Percentiles rank a stretch among this genome's conserved stretches.
These are phyloP conservation scores for Pyrus bretschneideri DNA, from an alignment of 306 rosid genomes.

Conservation along the genomic window DNA sequence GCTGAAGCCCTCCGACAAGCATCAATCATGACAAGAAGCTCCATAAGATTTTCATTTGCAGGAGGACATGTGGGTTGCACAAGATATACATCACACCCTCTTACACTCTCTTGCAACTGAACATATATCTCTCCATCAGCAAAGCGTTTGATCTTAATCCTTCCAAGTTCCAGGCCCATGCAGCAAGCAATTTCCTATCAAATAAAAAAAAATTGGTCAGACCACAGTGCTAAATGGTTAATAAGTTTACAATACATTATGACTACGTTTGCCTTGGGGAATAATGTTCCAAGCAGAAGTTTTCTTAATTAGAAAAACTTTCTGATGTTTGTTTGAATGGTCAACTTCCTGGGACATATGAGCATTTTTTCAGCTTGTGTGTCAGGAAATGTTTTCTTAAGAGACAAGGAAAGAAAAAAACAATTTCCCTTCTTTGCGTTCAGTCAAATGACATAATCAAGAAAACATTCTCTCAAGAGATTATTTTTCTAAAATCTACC, in stretches of 20 bases:
- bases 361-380: background rate
- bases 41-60: slow-evolving; percentile 92
- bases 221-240: background rate
- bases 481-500: background rate
- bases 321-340: background rate
- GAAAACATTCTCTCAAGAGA: background rate
- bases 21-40: slow-evolving; percentile 90
- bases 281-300: background rate
- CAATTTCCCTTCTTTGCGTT: background rate
- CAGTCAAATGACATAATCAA: background rate
- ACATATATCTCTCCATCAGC: slow-evolving; percentile 95
- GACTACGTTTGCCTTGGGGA: background rate
- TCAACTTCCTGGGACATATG: background rate
- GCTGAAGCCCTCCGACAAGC: slow-evolving; percentile 97
- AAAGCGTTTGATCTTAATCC: slow-evolving; percentile 85
- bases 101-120: slow-evolving; percentile 94
- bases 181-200: slow-evolving; percentile 84
- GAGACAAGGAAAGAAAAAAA: background rate
- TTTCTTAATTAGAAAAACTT: background rate
- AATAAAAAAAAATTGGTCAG: slow-evolving; percentile 6
- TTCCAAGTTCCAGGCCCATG: slow-evolving; percentile 91
- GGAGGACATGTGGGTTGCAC: slow-evolving; percentile 99
- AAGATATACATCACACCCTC: slow-evolving; percentile 91
- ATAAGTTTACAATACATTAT: background rate
- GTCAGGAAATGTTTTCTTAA: background rate